These are phyloP conservation scores for Inga leiocalycina DNA, from an alignment of 306 rosid species.

Conservation along the genomic window DNA sequence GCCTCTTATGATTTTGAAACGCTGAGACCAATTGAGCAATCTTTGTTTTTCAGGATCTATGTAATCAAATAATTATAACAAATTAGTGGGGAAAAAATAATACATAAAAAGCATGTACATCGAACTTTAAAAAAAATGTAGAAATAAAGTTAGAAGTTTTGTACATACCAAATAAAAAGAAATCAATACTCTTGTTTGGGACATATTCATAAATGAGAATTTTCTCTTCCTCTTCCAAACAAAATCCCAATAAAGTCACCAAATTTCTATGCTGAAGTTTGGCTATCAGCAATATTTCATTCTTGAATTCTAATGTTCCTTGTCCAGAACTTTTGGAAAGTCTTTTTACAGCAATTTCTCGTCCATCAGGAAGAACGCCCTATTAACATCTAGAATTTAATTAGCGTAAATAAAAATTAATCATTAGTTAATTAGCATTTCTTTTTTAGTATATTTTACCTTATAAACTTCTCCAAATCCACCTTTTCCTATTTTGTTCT, in stretches of 20 bases:
- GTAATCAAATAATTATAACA: not conserved
- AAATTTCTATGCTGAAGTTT: not conserved
- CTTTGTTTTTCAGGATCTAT: not conserved
- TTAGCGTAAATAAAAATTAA: not conserved
- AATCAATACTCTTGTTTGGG: not conserved
- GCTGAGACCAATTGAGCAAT: not conserved
- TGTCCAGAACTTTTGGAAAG: not conserved
- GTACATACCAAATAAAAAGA: not conserved
- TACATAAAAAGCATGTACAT: not conserved
- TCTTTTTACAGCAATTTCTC: not conserved
- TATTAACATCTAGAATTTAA: not conserved
- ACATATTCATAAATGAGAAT: not conserved
- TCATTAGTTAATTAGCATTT: not conserved
- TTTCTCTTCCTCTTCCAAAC: not conserved
- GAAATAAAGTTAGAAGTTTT: not conserved
- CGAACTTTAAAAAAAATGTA: not conserved
- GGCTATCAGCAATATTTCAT: not conserved
- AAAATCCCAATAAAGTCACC: not conserved
- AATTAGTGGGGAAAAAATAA: not conserved
- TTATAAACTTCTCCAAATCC: conserved; percentile 20
- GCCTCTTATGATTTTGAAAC: not conserved
- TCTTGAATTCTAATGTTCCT: not conserved
- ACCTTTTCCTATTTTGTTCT: not conserved
- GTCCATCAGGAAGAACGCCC: not conserved
- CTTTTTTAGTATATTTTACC: not conserved